These are phyloP conservation scores for Bolboschoenoplectus hybrid DNA, from an alignment of 202 grass and related monocot species.

Conservation along the genomic window DNA sequence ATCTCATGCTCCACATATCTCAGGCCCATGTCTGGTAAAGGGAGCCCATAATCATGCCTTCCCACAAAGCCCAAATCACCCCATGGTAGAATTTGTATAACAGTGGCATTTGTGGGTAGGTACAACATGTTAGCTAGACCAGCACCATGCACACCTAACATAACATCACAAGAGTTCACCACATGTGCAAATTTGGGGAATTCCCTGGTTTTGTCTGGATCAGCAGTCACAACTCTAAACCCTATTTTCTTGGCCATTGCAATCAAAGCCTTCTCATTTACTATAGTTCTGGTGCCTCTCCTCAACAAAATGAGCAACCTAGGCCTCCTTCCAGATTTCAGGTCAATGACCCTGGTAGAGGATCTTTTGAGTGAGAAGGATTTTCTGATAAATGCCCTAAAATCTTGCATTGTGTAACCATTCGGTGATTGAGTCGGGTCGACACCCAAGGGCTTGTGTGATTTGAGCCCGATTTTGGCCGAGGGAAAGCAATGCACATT, in stretches of 20 bases:
- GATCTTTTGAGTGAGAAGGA: conserved; percentile 42
- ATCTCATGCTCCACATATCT: conserved; percentile 62
- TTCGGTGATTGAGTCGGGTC: conserved; percentile 39
- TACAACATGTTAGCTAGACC: conserved; percentile 48
- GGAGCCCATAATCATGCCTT: conserved; percentile 43
- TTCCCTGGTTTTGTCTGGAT: conserved; percentile 43
- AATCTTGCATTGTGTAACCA: conserved; percentile 48
- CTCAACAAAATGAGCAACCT: conserved; percentile 41
- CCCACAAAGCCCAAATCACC: conserved; percentile 42
- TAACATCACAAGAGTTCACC: conserved; percentile 44
- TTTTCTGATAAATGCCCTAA: conserved; percentile 43
- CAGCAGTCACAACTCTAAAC: conserved; percentile 39
- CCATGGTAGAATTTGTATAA: conserved; percentile 48
- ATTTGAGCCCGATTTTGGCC: conserved; percentile 38
- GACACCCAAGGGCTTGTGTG: conserved; percentile 45
- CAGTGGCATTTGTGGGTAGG: conserved; percentile 43
- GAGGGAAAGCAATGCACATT: conserved; percentile 44
- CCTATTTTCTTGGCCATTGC: conserved; percentile 35
- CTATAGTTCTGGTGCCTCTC: conserved; percentile 42
- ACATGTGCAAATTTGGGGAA: conserved; percentile 43
- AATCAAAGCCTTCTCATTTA: conserved; percentile 34
- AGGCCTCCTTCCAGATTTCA: conserved; percentile 36
- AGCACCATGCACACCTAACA: conserved; percentile 47
- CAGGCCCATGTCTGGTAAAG: conserved; percentile 43
- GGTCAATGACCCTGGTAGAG: neutral